Percentiles rank a stretch among this genome's conserved stretches.
These are phyloP conservation scores for Penicillium sp. DNA, from an alignment of 2,329 filamentous ascomycete species.

Conservation along the genomic window DNA sequence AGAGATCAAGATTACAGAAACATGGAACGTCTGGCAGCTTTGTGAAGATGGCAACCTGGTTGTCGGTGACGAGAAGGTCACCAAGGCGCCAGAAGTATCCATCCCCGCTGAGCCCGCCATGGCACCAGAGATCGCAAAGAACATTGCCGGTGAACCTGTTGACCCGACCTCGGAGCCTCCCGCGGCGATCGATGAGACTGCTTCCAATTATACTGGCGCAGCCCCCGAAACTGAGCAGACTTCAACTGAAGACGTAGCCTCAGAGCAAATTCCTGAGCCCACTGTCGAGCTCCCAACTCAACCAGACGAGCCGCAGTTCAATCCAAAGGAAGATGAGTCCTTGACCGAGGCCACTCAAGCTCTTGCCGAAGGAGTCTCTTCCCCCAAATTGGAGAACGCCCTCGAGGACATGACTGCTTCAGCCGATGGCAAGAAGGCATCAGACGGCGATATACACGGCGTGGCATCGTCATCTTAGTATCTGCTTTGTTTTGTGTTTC, in stretches of 20 bases:
- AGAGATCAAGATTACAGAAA: slow-evolving; percentile 39
- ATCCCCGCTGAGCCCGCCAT: slow-evolving; percentile 18
- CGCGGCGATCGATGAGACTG: slow-evolving; percentile 1
- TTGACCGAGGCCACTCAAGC: neutral
- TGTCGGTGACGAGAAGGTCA: slow-evolving; percentile 25
- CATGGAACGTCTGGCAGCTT: slow-evolving; percentile 45
- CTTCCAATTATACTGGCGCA: slow-evolving; percentile 2
- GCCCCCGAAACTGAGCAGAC: neutral
- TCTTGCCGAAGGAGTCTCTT: slow-evolving; percentile 6
- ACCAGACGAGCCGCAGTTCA: neutral
- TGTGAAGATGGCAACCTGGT: slow-evolving; percentile 34
- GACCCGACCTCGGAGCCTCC: slow-evolving; percentile 28
- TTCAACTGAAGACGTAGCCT: neutral
- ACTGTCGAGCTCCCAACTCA: neutral
- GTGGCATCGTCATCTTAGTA: neutral
- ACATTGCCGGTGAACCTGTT: slow-evolving; percentile 34
- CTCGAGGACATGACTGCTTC: slow-evolving; percentile 25
- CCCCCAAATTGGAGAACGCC: slow-evolving; percentile 19
- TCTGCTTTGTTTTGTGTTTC: neutral
- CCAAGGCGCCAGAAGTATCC: slow-evolving; percentile 12
- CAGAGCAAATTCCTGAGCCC: neutral
- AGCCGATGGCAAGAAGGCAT: slow-evolving; percentile 28
- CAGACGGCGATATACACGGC: slow-evolving; percentile 12
- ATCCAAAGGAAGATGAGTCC: neutral
- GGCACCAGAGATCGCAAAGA: slow-evolving; percentile 35